These are phyloP conservation scores for Obba rivulosa DNA, from an alignment of 768 basidiomycete species.

Conservation along the genomic window DNA sequence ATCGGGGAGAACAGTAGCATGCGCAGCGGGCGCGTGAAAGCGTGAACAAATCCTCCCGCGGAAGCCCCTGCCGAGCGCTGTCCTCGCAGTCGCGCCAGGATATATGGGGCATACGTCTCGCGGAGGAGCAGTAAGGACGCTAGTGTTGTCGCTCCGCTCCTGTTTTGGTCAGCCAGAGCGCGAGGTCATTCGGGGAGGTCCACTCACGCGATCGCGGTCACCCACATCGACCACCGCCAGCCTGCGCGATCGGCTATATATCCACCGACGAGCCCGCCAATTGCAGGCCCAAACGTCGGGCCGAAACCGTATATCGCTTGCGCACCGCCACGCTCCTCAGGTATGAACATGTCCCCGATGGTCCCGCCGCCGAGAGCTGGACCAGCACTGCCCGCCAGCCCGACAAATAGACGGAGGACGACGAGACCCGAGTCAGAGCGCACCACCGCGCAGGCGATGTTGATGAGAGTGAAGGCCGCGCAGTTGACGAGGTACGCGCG, in stretches of 20 bases:
- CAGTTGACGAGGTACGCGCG: conserved; percentile 39
- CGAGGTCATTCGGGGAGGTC: not conserved
- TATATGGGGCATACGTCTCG: conserved; percentile 4
- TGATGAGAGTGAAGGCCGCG: not conserved
- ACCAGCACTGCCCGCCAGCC: conserved; percentile 3
- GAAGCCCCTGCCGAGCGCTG: not conserved
- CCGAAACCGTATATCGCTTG: conserved; percentile 4
- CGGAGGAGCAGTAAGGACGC: conserved; percentile 3
- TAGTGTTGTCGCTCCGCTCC: not conserved
- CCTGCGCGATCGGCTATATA: conserved; percentile 1
- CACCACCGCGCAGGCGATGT: conserved; percentile 2
- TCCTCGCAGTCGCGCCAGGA: conserved; percentile 3
- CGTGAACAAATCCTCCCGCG: not conserved
- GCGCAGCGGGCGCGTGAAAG: conserved; percentile 4
- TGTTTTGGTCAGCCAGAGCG: not conserved
- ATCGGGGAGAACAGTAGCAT: conserved; percentile 3
- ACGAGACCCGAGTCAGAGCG: not conserved
- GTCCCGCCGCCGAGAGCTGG: conserved; percentile 4
- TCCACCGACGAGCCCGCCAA: conserved; percentile 2
- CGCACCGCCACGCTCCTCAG: conserved; percentile 1
- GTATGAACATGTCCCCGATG: conserved; percentile 3
- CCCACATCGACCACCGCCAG: conserved; percentile 3
- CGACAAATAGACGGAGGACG: not conserved
- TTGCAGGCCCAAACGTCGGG: conserved; percentile 2
- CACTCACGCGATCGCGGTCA: conserved; percentile 4